Evolutionary conservation across 179 eudicot species (phyloP).

Genomic region (Silene vulgaris): DNA sequence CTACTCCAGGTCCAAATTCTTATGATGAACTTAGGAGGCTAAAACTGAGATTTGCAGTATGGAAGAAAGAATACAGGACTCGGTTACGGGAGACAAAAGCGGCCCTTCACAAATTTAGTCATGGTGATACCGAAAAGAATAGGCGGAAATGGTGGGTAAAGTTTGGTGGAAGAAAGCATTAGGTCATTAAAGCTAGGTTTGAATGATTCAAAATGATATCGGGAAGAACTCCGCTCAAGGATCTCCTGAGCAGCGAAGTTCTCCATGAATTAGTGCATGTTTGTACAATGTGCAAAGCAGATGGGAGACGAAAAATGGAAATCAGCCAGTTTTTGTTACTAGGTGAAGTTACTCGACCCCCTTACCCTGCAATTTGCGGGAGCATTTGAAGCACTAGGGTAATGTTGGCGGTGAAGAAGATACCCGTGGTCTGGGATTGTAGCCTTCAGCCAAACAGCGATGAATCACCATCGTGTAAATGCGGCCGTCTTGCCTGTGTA

Average conservation of each 20-base stretch:
- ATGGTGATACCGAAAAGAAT: constrained; percentile 35
- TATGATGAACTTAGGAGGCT: constrained; percentile 54
- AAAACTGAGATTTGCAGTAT: constrained; percentile 50
- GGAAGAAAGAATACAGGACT: constrained; percentile 74
- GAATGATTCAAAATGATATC: neutral
- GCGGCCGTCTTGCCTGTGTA: constrained; percentile 13
- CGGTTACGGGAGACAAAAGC: constrained; percentile 51
- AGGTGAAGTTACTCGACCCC: constrained; percentile 5
- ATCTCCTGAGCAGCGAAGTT: constrained; percentile 19
- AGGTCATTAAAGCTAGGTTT: constrained; percentile 5
- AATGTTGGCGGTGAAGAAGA: neutral
- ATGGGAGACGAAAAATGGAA: constrained; percentile 6
- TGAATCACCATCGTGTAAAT: neutral
- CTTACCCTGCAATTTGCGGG: too few relatives aligned
- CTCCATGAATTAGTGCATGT: constrained; percentile 13
- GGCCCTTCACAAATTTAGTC: constrained; percentile 46
- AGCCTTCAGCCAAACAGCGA: neutral
- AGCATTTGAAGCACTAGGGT: too few relatives aligned
- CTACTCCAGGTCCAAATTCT: constrained; percentile 30
- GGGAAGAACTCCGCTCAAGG: constrained; percentile 18
- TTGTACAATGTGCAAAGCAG: neutral
- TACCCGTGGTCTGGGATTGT: constrained; percentile 13
- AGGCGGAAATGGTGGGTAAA: constrained; percentile 70
- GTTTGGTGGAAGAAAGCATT: constrained; percentile 25
- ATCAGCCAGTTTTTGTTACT: constrained; percentile 22